Base-by-base conservation (phyloP, 2,329 filamentous ascomycete genomes). In the Endocalyx cinctus region DNA sequence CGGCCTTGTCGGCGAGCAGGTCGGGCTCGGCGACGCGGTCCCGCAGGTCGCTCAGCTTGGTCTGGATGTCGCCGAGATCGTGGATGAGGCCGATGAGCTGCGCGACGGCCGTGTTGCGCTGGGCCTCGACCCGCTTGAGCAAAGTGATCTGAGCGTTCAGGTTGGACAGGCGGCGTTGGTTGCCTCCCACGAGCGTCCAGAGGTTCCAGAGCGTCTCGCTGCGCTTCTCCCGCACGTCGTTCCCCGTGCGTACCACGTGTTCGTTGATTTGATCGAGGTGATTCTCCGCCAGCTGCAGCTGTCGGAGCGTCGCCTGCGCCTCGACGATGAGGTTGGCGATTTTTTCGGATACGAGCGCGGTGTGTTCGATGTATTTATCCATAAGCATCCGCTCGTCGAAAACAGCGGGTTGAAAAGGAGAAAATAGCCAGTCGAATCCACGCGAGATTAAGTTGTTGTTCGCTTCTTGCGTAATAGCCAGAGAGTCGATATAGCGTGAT, bases 341-440 rank as follows among this genome's bases (percentile, higher is more conserved):
- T 50, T 84, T 79, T 27, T 82, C 79, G 39, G 82, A 81, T 10
- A 89, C 77, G 11, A 79, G 69, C 15, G 69, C 63, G 2, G 84
- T 83, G 59, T 90, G 85, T 35, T 79, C 71, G 15, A 88, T 69
- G 55, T 90, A 92, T 52, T 85, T 82, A 41, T 87, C 77, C 23
- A 85, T 67, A 2, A 92, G 66, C 13, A 74, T 62, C 25, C 70
- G 69, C 51, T 84, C 77, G 2, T 77, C 74, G 39, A 78, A 72
- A 4, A 68, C 62, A n/a, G 64, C 59, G 7, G 75, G 72, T 34
- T 78, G 69, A 50, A 89, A 87, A 3, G 81, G 79, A 2, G 74
- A 66, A 38, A 80, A 72, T 2, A 70, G 40, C 62, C 68, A 72
- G 16, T 54, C 48, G 1, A 60, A 48, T 54, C 63, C 62, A 46